Conservation (phyloP, 2,329 filamentous ascomycete genomes). For the Furcasterigmium furcatum region DNA sequence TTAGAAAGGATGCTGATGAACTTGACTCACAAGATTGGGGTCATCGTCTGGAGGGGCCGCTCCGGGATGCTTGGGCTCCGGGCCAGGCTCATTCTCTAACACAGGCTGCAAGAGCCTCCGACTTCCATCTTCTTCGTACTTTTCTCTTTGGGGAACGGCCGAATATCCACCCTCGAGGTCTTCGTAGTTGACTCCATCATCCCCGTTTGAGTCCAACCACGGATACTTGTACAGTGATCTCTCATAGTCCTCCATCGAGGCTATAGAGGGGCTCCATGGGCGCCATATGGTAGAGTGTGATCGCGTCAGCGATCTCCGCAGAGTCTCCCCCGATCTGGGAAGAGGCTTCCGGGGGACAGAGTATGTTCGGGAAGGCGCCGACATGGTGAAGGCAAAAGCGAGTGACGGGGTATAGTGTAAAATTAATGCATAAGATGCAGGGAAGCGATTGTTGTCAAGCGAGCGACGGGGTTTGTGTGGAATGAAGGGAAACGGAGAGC, state of each 20-base stretch:
- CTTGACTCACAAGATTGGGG: conserved; percentile 15
- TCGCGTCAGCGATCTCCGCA: conserved; percentile 4
- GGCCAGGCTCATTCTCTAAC: background rate
- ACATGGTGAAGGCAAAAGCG: conserved; percentile 2
- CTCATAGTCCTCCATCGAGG: conserved; percentile 20
- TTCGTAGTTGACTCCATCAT: background rate
- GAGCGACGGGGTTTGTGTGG: background rate
- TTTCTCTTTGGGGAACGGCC: background rate
- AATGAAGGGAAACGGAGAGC: too few relatives aligned
- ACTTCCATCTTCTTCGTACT: background rate
- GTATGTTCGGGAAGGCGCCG: conserved; percentile 3
- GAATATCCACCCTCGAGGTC: conserved; percentile 6
- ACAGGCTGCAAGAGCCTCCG: background rate
- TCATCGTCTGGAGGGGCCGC: conserved; percentile 10
- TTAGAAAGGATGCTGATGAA: background rate
- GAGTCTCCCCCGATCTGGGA: background rate
- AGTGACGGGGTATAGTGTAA: background rate
- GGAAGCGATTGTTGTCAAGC: conserved; percentile 4
- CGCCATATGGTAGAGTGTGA: conserved; percentile 24
- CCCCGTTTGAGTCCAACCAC: conserved; percentile 15
- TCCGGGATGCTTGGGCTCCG: conserved; percentile 1
- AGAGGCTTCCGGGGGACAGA: conserved; percentile 10
- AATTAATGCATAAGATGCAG: background rate
- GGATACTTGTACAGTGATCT: conserved; percentile 22
- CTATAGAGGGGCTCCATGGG: conserved; percentile 19